Evolutionary conservation across 768 basidiomycete genomes (phyloP).

Genomic region (Kwoniella newhampshirensis): DNA sequence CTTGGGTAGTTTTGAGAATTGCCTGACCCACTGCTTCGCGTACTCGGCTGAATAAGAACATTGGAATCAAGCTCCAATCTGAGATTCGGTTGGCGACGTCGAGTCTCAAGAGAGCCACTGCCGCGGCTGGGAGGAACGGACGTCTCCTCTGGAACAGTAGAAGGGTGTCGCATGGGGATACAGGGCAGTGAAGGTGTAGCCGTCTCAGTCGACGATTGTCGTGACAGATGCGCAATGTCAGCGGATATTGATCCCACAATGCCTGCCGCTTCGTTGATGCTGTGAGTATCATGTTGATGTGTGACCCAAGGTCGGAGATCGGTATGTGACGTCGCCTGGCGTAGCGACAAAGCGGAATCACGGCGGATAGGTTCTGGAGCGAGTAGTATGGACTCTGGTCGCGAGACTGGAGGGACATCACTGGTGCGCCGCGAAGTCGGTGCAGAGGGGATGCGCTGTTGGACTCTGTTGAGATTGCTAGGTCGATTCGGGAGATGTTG

Average conservation of each 20-base stretch:
- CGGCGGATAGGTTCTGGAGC: conserved; percentile 24
- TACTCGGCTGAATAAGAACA: conserved; percentile 24
- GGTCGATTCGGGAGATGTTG: conserved; percentile 16
- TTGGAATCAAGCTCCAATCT: conserved; percentile 48
- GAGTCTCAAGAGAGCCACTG: conserved; percentile 44
- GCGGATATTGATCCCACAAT: conserved; percentile 31
- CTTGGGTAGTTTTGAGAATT: conserved; percentile 11
- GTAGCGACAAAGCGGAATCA: conserved; percentile 30
- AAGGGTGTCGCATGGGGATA: conserved; percentile 20
- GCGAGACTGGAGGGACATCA: conserved; percentile 16
- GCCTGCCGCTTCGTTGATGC: conserved; percentile 15
- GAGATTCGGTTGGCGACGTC: conserved; percentile 48
- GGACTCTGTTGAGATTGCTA: conserved; percentile 19
- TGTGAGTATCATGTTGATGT: background rate
- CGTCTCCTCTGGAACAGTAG: conserved; percentile 34
- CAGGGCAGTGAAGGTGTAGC: conserved; percentile 22
- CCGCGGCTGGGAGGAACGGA: conserved; percentile 16
- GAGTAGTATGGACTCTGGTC: conserved; percentile 20
- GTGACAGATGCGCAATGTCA: conserved; percentile 28
- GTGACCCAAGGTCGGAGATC: conserved; percentile 24
- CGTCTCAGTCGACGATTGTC: conserved; percentile 18
- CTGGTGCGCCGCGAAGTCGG: conserved; percentile 41
- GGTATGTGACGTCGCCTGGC: conserved; percentile 36
- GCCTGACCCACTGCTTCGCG: conserved; percentile 14
- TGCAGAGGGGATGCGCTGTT: conserved; percentile 39